Percentiles rank a stretch among this genome's conserved stretches.
These are phyloP conservation scores for Fremontodendron californicum DNA, from an alignment of 345 rosid genomes.

Conservation along the genomic window DNA sequence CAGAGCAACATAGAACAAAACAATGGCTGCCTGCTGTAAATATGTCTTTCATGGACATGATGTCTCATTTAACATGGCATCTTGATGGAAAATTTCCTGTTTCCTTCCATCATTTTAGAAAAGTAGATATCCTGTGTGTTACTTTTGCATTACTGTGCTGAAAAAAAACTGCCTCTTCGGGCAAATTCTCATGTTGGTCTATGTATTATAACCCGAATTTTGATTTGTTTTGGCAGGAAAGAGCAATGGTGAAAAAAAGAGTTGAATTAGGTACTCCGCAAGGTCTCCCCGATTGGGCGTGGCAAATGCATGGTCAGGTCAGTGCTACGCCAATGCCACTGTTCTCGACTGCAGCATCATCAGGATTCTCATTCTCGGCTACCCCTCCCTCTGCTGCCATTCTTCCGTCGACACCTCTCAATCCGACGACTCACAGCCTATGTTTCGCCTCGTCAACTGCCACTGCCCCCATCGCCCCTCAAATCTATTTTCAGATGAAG, in stretches of 20 bases:
- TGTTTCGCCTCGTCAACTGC: conserved; percentile 35
- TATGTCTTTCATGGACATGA: neutral
- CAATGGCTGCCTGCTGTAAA: neutral
- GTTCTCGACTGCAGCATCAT: conserved; percentile 95
- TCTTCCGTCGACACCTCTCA: conserved; percentile 46
- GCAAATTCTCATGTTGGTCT: neutral
- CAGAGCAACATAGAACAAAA: no score
- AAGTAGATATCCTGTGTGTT: no score
- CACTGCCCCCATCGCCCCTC: conserved; percentile 26
- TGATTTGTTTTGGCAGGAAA: conserved; percentile 46
- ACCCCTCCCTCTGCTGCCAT: conserved; percentile 50
- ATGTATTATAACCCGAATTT: neutral
- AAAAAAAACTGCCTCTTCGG: no score
- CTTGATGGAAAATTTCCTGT: no score
- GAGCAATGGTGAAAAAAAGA: conserved; percentile 43
- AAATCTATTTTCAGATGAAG: conserved; percentile 29
- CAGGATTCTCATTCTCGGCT: conserved; percentile 90
- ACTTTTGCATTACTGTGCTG: no score
- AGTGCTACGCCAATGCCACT: conserved; percentile 42
- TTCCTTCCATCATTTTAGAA: no score
- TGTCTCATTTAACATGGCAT: no score
- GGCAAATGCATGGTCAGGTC: conserved; percentile 65
- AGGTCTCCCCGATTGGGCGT: conserved; percentile 51
- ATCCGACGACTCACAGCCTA: conserved; percentile 34
- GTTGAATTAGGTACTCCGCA: conserved; percentile 39